phyloP scores from a whole-genome alignment of 345 rosid genomes.

The Pistacia atlantica region DNA sequence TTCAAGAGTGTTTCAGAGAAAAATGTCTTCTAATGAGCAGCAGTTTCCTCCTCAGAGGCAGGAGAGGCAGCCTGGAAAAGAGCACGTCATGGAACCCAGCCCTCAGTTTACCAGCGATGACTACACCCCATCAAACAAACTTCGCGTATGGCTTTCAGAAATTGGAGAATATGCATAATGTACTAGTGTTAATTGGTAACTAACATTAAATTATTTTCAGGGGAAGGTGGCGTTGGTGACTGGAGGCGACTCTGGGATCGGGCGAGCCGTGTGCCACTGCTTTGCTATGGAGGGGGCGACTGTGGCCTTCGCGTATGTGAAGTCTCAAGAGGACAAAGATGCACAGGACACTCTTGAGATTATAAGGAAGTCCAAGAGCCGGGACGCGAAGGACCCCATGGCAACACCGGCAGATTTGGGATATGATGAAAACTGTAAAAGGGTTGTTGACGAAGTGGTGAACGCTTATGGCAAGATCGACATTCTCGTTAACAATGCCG shows the following conservation, averaged over 20 bases:
- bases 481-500: constrained; percentile 67
- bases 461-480: constrained; percentile 64
- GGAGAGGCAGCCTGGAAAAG: constrained; percentile 63
- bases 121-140: constrained; percentile 70
- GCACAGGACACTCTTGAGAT: constrained; percentile 58
- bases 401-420: constrained; percentile 62
- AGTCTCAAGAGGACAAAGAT: constrained; percentile 66
- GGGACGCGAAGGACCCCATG: constrained; percentile 62
- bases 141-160: constrained; percentile 31
- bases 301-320: constrained; percentile 76
- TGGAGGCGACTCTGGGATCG: constrained; percentile 84
- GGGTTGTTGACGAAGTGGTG: constrained; percentile 61
- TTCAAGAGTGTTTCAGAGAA: constrained; percentile 15
- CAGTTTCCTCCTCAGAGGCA: constrained; percentile 71
- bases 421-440: constrained; percentile 65
- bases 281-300: constrained; percentile 67
- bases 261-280: constrained; percentile 59
- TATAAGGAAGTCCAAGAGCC: constrained; percentile 41
- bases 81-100: constrained; percentile 65
- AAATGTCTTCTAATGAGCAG: constrained; percentile 54
- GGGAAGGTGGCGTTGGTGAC: constrained; percentile 80
- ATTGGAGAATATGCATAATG: no score
- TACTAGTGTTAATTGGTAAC: no score
- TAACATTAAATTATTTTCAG: constrained; percentile 21
- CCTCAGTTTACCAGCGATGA: constrained; percentile 53